phyloP scores from a whole-genome alignment of 805 yeast genomes.

The Cyberlindnera nakhonratchasimensis region DNA sequence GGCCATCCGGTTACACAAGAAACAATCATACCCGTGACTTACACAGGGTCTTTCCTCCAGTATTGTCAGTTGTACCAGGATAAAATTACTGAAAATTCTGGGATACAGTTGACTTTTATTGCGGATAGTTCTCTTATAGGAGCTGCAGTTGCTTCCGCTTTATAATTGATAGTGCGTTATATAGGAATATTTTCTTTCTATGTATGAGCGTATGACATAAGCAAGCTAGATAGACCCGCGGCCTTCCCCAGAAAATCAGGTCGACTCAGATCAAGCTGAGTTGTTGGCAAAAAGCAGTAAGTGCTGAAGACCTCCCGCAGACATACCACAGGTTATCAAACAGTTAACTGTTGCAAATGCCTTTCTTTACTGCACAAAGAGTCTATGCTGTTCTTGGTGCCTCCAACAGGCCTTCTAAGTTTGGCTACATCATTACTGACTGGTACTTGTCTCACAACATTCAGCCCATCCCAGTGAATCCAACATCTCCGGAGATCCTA shows the following conservation, averaged over 20 bases:
- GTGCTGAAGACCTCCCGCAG: too few relatives aligned
- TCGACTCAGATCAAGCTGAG: too few relatives aligned
- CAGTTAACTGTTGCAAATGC: too few relatives aligned
- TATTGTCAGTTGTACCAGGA: constrained; percentile 36
- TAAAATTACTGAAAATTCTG: constrained; percentile 29
- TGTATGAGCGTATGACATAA: too few relatives aligned
- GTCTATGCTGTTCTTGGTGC: constrained; percentile 72
- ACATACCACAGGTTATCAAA: too few relatives aligned
- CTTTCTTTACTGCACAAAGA: constrained; percentile 49
- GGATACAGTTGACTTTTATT: constrained; percentile 38
- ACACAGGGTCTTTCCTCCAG: constrained; percentile 50
- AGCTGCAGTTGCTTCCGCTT: constrained; percentile 48
- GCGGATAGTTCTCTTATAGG: constrained; percentile 50
- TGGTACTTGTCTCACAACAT: constrained; percentile 63
- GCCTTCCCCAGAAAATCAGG: too few relatives aligned
- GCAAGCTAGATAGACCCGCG: too few relatives aligned
- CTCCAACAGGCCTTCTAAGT: constrained; percentile 56
- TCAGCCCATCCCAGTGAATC: constrained; percentile 66
- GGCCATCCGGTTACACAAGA: neutral
- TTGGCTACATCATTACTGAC: constrained; percentile 61
- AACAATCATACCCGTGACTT: constrained; percentile 36
- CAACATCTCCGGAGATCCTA: constrained; percentile 45
- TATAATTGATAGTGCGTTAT: too few relatives aligned
- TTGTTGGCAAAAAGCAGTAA: too few relatives aligned
- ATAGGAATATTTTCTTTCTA: too few relatives aligned